These are phyloP conservation scores for Citeromyces nyonsensis DNA, from an alignment of 805 yeast species.

Conservation along the genomic window DNA sequence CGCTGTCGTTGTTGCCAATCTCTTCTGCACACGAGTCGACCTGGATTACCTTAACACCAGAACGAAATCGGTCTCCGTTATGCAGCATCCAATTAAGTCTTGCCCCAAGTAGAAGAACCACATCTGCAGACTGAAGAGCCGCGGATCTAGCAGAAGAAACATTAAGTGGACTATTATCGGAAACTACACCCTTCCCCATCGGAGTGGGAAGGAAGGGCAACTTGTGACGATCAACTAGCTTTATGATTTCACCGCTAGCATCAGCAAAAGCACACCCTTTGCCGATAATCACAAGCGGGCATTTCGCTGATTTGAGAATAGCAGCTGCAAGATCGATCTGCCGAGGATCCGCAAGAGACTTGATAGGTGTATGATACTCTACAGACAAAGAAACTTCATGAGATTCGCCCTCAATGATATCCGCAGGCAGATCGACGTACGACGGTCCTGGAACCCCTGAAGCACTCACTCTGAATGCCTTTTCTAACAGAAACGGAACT, in stretches of 20 bases:
- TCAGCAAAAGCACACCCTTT: slow-evolving; percentile 33
- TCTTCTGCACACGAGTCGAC: slow-evolving; percentile 39
- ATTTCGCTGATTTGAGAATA: slow-evolving; percentile 16
- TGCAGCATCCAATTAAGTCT: slow-evolving; percentile 65
- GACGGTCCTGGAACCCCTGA: slow-evolving; percentile 45
- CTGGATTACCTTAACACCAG: slow-evolving; percentile 34
- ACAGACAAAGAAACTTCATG: slow-evolving; percentile 12
- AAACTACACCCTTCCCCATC: slow-evolving; percentile 62
- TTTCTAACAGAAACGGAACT: slow-evolving; percentile 22
- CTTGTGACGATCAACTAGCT: slow-evolving; percentile 22
- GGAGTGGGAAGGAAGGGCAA: slow-evolving; percentile 60
- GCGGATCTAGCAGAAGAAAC: slow-evolving; percentile 49
- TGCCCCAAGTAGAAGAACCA: slow-evolving; percentile 47
- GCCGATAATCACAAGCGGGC: slow-evolving; percentile 45
- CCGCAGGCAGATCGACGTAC: slow-evolving; percentile 54
- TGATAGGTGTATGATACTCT: too few species aligned
- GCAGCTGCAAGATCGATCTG: slow-evolving; percentile 19
- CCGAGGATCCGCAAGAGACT: too few species aligned
- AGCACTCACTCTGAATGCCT: slow-evolving; percentile 26
- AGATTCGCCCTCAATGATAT: slow-evolving; percentile 24
- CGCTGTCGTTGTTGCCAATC: slow-evolving; percentile 4
- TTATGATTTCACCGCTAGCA: slow-evolving; percentile 21
- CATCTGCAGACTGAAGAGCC: slow-evolving; percentile 42
- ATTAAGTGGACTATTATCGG: slow-evolving; percentile 30
- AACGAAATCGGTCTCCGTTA: slow-evolving; percentile 38